Conservation (phyloP, 140 eudicot species). For the Bidens hawaiensis region DNA sequence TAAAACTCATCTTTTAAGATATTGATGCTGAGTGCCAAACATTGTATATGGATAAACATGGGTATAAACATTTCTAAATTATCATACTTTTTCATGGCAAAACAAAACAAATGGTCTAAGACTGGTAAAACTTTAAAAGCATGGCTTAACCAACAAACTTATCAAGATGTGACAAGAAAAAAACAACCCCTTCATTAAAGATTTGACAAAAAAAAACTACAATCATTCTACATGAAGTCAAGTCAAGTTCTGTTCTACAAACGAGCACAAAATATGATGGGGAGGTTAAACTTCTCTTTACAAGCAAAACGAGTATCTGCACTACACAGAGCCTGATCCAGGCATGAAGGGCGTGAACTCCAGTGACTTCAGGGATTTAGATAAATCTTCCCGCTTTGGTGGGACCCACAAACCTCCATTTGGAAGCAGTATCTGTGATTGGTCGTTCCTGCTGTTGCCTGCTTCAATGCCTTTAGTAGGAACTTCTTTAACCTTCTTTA, state of each 20-base stretch:
- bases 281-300: constrained; percentile 23
- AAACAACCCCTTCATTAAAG: constrained; percentile 7
- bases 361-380: constrained; percentile 53
- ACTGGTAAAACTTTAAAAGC: neutral
- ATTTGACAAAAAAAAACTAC: constrained; percentile 14
- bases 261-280: neutral
- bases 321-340: constrained; percentile 18
- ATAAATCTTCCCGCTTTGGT: constrained; percentile 49
- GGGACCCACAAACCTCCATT: constrained; percentile 68
- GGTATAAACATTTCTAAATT: neutral
- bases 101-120: neutral
- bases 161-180: neutral
- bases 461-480: constrained; percentile 23
- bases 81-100: neutral
- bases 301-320: constrained; percentile 16
- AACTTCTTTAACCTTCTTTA: constrained; percentile 72
- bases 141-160: neutral
- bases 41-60: constrained; percentile 1
- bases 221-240: constrained; percentile 13
- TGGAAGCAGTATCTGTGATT: constrained; percentile 52
- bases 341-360: constrained; percentile 58
- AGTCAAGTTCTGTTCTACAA: neutral
- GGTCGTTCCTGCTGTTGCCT: constrained; percentile 16
- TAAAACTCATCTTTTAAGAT: constrained; percentile 1
- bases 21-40: neutral